Base-by-base conservation (phyloP, 306 rosid genomes). In the Notholithocarpus densiflorus region DNA sequence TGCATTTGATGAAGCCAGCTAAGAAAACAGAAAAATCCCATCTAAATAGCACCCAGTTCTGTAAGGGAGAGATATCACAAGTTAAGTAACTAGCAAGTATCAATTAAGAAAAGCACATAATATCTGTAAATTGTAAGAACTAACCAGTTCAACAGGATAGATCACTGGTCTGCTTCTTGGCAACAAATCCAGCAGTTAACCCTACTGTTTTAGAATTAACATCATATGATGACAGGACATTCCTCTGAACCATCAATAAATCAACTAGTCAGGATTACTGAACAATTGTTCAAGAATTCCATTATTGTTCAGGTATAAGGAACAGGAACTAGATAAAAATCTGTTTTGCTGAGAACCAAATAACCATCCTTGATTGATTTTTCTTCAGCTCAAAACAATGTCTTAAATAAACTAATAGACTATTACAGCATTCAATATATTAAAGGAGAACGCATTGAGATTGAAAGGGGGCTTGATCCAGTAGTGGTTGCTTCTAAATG, bases 181-280 rank as follows among this genome's bases (percentile, higher is more conserved):
- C 40, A 74, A 84, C 86, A 48, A 79, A 78, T 83, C 87, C 89
- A 56, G 89, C 74, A 29, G 88, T 45, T 40, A 81, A 82, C 78
- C 79, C 89, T 71, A 13, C 79, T n/a, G 86, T 80, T 76, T 79
- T 80, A 51, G 77, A 71, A 66, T 73, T 79, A 60, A 57, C 83
- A 72, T 89, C 94, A 72, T 85, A 84, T 34, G 91, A 84, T 72
- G 93, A 90, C 87, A 90, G 56, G 73, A 75, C 88, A 57, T 79
- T 80, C 84, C 79, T 85, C 98, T 90, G 89, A 83, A 83, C 80
- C 68, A 76, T 21, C 75, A 82, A 83, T 53, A 66, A 56, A 80
- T 75, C 52, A 59, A 62, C 10, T 40, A 62, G 74, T 81, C 62
- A 80, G 73, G 60, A 37, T 72, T 40, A 31, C 20, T 23, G 68